These are phyloP conservation scores for Filobasidium wieringae DNA, from an alignment of 768 basidiomycete genomes.

Conservation along the genomic window DNA sequence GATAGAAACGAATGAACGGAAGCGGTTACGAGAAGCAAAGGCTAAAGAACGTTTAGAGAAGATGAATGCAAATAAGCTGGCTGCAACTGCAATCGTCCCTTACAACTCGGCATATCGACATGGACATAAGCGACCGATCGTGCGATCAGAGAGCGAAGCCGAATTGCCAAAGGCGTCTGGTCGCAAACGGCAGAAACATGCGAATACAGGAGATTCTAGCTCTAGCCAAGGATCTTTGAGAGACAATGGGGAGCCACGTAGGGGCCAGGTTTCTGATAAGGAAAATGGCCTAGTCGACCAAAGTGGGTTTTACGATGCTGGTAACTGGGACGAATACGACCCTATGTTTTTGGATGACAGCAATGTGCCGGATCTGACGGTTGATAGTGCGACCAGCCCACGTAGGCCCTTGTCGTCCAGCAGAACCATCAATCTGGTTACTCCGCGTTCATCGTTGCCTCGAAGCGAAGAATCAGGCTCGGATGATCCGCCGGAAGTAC, in stretches of 20 bases:
- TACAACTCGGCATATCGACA: no score
- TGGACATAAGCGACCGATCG: no score
- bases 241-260: no score
- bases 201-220: no score
- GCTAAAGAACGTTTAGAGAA: neutral
- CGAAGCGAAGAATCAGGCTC: neutral
- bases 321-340: no score
- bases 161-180: neutral
- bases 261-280: no score
- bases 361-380: neutral
- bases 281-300: no score
- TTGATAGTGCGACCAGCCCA: neutral
- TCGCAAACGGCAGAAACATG: neutral
- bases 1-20: neutral
- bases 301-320: no score
- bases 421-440: neutral
- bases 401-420: neutral
- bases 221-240: no score
- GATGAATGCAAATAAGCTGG: no score
- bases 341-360: neutral
- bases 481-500: neutral
- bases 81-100: no score
- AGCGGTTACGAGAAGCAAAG: slow-evolving; percentile 1
- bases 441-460: neutral
- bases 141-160: neutral